These are phyloP conservation scores for Globisporangium megalacanthum DNA, from an alignment of 352 stramenopile genomes.

Conservation along the genomic window DNA sequence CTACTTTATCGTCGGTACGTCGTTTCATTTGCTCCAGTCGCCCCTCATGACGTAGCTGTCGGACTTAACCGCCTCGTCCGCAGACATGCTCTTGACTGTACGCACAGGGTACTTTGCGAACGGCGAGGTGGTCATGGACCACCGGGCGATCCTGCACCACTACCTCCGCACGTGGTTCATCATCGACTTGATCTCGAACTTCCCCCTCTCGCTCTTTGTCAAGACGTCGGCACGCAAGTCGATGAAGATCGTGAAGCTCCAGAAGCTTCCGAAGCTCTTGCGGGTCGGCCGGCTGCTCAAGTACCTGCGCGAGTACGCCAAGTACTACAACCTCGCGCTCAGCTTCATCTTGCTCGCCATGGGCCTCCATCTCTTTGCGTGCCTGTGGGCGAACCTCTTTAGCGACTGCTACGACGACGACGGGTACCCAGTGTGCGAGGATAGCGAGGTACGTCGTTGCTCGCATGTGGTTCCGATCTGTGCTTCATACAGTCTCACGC, in stretches of 20 bases:
- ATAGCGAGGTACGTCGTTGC: constrained; percentile 23
- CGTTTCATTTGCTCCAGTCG: too few relatives aligned
- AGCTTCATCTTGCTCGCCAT: constrained; percentile 62
- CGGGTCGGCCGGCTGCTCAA: constrained; percentile 68
- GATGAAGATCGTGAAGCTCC: constrained; percentile 79
- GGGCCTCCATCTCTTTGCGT: constrained; percentile 67
- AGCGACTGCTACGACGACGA: constrained; percentile 44
- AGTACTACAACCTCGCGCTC: constrained; percentile 79
- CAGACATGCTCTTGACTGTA: constrained; percentile 80
- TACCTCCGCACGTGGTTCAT: constrained; percentile 83
- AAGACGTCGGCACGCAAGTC: constrained; percentile 50
- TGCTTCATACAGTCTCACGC: background rate
- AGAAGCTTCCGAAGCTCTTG: constrained; percentile 83
- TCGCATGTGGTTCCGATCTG: background rate
- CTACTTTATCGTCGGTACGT: constrained; percentile 62
- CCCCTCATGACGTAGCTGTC: background rate
- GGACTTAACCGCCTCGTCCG: background rate
- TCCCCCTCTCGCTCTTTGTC: constrained; percentile 69
- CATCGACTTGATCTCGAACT: constrained; percentile 78
- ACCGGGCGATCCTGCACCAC: constrained; percentile 40
- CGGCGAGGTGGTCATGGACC: constrained; percentile 81
- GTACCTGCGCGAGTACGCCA: constrained; percentile 76
- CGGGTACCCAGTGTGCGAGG: constrained; percentile 25
- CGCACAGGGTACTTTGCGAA: constrained; percentile 68
- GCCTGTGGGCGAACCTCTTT: constrained; percentile 67